Evolutionary conservation across 139 green algal genomes (phyloP), one percentile per base, ranked within the genome.

Genomic region (Zygnema cylindricum): DNA sequence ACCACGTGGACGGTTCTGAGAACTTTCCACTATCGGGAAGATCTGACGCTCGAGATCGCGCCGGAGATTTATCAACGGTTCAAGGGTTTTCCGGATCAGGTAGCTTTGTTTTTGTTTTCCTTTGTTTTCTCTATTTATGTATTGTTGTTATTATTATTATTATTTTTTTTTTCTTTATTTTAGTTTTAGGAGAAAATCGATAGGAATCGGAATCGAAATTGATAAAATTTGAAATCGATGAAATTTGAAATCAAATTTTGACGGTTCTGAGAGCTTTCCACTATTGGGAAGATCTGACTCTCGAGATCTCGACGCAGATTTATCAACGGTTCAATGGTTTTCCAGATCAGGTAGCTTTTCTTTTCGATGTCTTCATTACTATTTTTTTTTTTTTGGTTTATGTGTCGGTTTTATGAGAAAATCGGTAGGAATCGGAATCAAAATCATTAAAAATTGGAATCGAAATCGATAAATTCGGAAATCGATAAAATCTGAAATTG

Each of bases 1-100:
- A 98, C 96, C 0, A 96, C 95, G 2, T 98, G 96, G 96, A 93
- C 95, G 76, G 95, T 92, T 39, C 89, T 92, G 41, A 69, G 89
- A 30, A 33, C 55, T 33, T 92, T 88, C 38, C 83, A 84, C 1
- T 92, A 92, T 42, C 25, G 2, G 30, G 43, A 91, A 3, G 33
- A 81, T 0, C 84, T 92, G 36, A 23, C 69, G 23, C 81, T 87
- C 57, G 49, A 54, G 22, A 23, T 16, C 2, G 81, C 76, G 36
- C 7, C 7, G 36, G 3, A 40, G 36, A 16, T 16, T 7, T 22
- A 30, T 85, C 38, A 75, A 38, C 1, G 40, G 23, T 55, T 63
- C 1, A 35, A 85, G 1, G 23, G 21, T 33, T 38, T 57, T 25
- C 38, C 78, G 1, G 78, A 57, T 38, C 78, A 57, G 78, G 38